phyloP scores from a whole-genome alignment of 768 basidiomycete species.

The Tulasnella sp. region DNA sequence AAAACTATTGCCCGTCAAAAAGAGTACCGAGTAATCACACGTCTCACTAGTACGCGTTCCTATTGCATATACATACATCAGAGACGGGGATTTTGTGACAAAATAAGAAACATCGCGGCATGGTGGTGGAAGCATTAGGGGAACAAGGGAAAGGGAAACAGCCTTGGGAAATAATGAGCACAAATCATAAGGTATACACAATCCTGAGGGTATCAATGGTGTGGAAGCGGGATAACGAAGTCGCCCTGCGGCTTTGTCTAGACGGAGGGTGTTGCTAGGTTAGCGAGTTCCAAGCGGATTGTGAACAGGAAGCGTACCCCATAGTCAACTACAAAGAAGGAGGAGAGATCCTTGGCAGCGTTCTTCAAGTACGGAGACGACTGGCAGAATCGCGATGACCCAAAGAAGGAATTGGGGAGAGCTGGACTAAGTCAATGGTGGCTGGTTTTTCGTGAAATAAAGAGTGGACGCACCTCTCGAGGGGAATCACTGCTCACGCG shows the following conservation, averaged over 20 bases:
- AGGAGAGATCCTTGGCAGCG: background rate
- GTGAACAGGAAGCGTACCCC: background rate
- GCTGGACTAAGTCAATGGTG: background rate
- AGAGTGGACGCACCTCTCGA: conserved; percentile 1
- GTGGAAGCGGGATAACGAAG: background rate
- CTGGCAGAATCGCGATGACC: background rate
- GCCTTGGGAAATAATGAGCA: background rate
- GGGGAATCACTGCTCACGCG: background rate
- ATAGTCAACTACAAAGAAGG: conserved; percentile 4
- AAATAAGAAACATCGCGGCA: background rate
- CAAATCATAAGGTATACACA: background rate
- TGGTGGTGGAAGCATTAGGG: background rate
- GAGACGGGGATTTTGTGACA: background rate
- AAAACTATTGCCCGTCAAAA: background rate
- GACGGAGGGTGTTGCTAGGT: background rate
- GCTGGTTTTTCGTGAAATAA: background rate
- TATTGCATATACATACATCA: background rate
- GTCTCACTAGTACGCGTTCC: background rate
- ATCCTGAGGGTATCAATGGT: background rate
- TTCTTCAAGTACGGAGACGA: background rate
- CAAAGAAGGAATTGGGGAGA: background rate
- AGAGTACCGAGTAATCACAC: background rate
- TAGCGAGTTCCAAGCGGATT: background rate
- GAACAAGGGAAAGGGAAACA: background rate
- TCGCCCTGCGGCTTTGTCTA: background rate